Evolutionary conservation across 352 stramenopile genomes (phyloP).

Genomic region (Aphanomyces stellatus): DNA sequence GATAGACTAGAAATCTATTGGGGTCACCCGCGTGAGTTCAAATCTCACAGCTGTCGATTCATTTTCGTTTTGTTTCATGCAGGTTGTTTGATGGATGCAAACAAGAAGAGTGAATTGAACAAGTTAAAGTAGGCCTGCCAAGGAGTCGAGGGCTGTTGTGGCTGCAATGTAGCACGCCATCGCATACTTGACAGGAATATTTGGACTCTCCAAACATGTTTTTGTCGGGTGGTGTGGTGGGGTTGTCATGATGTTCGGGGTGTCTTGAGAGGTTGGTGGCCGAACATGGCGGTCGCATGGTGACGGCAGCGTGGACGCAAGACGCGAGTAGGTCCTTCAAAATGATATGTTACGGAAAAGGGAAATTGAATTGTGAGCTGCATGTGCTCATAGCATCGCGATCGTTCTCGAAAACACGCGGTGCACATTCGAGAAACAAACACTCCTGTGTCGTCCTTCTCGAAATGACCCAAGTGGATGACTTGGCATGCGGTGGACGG

Average conservation of each 20-base stretch:
- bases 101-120: background rate
- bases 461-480: background rate
- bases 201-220: conserved; percentile 1
- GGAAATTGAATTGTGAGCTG: background rate
- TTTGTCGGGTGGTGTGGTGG: background rate
- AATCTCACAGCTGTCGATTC: conserved; percentile 18
- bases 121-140: background rate
- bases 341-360: too few relatives aligned
- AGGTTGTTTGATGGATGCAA: background rate
- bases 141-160: background rate
- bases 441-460: background rate
- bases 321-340: background rate
- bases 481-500: background rate
- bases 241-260: background rate
- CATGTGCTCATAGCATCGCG: background rate
- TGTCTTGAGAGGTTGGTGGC: background rate
- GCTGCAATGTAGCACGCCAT: background rate
- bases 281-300: background rate
- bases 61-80: background rate
- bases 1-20: conserved; percentile 20
- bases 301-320: background rate
- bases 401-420: background rate
- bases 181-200: conserved; percentile 8
- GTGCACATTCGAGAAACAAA: background rate
- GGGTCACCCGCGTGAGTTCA: conserved; percentile 19